These are phyloP conservation scores for Suhomyces kilbournensis DNA, from an alignment of 805 yeast genomes.

Conservation along the genomic window DNA sequence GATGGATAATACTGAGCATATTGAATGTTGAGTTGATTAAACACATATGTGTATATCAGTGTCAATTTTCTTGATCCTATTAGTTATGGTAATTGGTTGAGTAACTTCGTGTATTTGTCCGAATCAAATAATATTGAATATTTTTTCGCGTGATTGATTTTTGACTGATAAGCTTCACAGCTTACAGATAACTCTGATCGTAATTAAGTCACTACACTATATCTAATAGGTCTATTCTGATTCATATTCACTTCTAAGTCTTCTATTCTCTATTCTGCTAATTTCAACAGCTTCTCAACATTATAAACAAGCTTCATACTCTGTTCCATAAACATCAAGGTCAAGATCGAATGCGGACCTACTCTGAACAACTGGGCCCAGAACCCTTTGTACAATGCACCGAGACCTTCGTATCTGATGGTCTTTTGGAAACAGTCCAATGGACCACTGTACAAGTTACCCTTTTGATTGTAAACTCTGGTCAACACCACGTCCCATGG, in stretches of 20 bases:
- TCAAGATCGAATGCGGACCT: slow-evolving; percentile 90
- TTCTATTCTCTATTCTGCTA: background rate
- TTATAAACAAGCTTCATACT: slow-evolving; percentile 60
- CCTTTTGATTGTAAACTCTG: slow-evolving; percentile 92
- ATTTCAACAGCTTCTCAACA: background rate
- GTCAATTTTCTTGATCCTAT: no score
- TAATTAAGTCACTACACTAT: background rate
- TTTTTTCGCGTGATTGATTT: background rate
- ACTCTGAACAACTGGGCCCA: slow-evolving; percentile 88
- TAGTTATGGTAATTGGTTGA: no score
- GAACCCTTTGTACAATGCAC: slow-evolving; percentile 92
- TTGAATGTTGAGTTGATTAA: no score
- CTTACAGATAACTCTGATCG: no score
- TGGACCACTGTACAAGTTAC: slow-evolving; percentile 80
- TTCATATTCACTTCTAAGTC: no score
- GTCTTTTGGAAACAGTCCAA: slow-evolving; percentile 87
- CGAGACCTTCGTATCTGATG: slow-evolving; percentile 73
- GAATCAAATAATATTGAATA: background rate
- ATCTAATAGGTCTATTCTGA: no score
- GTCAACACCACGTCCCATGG: slow-evolving; percentile 97
- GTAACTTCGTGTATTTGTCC: no score
- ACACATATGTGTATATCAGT: no score
- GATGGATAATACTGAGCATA: no score
- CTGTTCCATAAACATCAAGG: slow-evolving; percentile 93
- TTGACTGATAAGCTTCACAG: background rate